A percentile compares a stretch with the other conserved stretches of the same genome.
Conservation (phyloP, 2,329 filamentous ascomycete species). For the Paraphoma sp. region DNA sequence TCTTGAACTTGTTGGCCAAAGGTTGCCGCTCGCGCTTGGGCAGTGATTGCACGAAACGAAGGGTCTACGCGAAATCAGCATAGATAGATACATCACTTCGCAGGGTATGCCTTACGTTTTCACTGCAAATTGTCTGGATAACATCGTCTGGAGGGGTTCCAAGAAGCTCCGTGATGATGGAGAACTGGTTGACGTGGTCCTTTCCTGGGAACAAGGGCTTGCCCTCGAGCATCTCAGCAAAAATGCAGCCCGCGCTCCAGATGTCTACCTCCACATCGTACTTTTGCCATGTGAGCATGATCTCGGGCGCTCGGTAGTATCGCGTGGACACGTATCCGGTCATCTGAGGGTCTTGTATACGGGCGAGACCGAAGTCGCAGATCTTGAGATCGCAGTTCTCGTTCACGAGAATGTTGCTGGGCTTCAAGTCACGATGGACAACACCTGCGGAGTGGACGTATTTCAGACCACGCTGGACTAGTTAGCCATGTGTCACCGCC, state of each 20-base stretch:
- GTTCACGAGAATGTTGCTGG: conserved; percentile 98
- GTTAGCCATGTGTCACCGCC: conserved; percentile 55
- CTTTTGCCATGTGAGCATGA: conserved; percentile 99
- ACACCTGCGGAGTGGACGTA: conserved; percentile 99
- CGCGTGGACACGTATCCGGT: conserved; percentile 98
- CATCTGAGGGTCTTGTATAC: conserved; percentile 99
- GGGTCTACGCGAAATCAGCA: conserved; percentile 65
- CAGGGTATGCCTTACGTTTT: conserved; percentile 73
- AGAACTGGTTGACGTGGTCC: conserved; percentile 99
- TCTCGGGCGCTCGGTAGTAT: conserved; percentile 98
- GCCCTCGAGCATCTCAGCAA: conserved; percentile 81
- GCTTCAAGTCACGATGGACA: conserved; percentile 96
- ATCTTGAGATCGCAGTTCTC: conserved; percentile 99
- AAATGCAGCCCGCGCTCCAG: conserved; percentile 80
- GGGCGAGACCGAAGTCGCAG: conserved; percentile 96
- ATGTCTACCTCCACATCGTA: conserved; percentile 99
- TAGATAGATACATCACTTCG: not conserved
- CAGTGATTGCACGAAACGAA: conserved; percentile 96
- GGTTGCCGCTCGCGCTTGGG: conserved; percentile 93
- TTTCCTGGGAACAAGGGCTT: conserved; percentile 98
- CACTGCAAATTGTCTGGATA: conserved; percentile 97
- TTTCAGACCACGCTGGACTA: conserved; percentile 84
- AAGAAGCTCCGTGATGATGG: conserved; percentile 96
- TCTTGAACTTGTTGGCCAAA: conserved; percentile 88
- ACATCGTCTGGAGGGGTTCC: conserved; percentile 98